A percentile compares a stretch with the other conserved stretches of the same genome.
phyloP scores from a whole-genome alignment of 352 stramenopile species.

The Pythium dissotocum region DNA sequence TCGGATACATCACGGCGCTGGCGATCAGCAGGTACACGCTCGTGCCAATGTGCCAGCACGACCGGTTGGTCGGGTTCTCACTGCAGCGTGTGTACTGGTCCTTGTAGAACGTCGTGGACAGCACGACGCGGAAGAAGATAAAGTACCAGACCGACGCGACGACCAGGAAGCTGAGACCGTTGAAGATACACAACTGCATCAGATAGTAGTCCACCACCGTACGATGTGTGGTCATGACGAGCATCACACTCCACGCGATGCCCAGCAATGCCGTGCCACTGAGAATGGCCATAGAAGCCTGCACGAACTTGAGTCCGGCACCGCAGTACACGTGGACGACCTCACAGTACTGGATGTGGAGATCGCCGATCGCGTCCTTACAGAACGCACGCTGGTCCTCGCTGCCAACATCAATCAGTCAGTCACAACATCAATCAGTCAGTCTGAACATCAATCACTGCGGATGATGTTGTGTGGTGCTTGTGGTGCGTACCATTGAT shows the following conservation, averaged over 20 bases:
- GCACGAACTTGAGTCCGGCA: slow-evolving; percentile 49
- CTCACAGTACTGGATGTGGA: slow-evolving; percentile 76
- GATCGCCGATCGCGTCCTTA: slow-evolving; percentile 48
- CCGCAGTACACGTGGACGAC: slow-evolving; percentile 77
- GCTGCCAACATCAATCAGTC: slow-evolving; percentile 27
- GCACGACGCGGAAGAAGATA: slow-evolving; percentile 56
- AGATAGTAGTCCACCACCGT: slow-evolving; percentile 71
- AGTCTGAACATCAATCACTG: slow-evolving; percentile 4
- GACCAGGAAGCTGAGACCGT: slow-evolving; percentile 47
- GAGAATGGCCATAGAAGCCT: slow-evolving; percentile 54
- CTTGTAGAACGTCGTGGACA: slow-evolving; percentile 79
- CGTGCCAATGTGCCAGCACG: slow-evolving; percentile 70
- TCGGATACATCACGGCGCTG: slow-evolving; percentile 54
- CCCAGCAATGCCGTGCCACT: slow-evolving; percentile 48
- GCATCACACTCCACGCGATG: slow-evolving; percentile 48
- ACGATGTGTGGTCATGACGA: slow-evolving; percentile 53
- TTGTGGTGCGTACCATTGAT: slow-evolving; percentile 64
- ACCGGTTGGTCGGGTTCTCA: slow-evolving; percentile 52
- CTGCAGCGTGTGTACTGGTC: slow-evolving; percentile 76
- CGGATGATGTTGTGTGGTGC: neutral
- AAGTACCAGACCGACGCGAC: slow-evolving; percentile 68
- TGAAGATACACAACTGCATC: slow-evolving; percentile 70
- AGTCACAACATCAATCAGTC: slow-evolving; percentile 3
- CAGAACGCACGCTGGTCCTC: slow-evolving; percentile 46
- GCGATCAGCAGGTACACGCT: slow-evolving; percentile 61